Conservation (phyloP, 192 early-diverging fungal species). For the Backusella liffmaniae region DNA sequence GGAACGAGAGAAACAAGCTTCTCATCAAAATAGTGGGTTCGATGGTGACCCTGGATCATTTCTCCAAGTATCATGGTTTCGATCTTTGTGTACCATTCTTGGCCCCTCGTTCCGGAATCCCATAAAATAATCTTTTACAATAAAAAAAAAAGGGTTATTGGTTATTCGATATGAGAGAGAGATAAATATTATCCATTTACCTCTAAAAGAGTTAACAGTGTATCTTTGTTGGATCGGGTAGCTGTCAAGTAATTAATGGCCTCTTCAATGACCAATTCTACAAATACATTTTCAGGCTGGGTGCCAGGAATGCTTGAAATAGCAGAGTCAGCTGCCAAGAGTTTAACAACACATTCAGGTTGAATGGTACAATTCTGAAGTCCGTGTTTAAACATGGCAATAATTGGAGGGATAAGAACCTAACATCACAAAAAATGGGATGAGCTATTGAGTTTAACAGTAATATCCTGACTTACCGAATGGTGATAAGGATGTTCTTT, state of each 20-base stretch:
- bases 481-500: conserved; percentile 48
- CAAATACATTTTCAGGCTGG: conserved; percentile 40
- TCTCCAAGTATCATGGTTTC: conserved; percentile 28
- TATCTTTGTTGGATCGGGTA: conserved; percentile 33
- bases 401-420: conserved; percentile 38
- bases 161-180: not conserved
- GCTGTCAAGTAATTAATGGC: not conserved
- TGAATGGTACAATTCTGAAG: conserved; percentile 41
- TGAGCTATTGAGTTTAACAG: not conserved
- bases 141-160: not conserved
- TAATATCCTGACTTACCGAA: conserved; percentile 26
- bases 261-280: conserved; percentile 47
- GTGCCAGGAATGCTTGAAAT: conserved; percentile 38
- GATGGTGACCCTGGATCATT: conserved; percentile 15
- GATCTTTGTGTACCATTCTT: conserved; percentile 35
- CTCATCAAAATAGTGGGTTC: conserved; percentile 35
- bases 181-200: conserved; percentile 10
- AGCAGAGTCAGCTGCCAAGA: conserved; percentile 43
- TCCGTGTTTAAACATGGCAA: conserved; percentile 44
- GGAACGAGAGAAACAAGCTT: conserved; percentile 32
- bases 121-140: conserved; percentile 37
- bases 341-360: conserved; percentile 40
- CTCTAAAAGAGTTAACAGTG: conserved; percentile 40
- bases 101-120: conserved; percentile 25
- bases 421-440: conserved; percentile 5